A percentile compares a stretch with the other conserved stretches of the same genome.
phyloP scores from a whole-genome alignment of 192 early-diverging fungal genomes.

The Thamnidium elegans region DNA sequence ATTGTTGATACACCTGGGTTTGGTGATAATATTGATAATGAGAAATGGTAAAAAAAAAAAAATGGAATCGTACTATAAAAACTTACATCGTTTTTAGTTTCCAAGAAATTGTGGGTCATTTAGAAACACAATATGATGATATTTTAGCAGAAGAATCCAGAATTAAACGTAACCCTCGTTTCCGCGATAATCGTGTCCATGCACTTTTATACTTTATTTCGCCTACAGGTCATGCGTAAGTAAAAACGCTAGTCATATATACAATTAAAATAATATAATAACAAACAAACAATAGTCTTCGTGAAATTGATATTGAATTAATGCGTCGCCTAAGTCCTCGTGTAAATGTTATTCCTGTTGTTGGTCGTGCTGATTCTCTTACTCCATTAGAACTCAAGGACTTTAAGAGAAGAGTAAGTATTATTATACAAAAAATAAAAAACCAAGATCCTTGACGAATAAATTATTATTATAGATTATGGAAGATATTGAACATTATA shows the following conservation, averaged over 20 bases:
- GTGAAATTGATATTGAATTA: slow-evolving; percentile 94
- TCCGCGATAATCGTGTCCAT: slow-evolving; percentile 95
- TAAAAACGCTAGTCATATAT: not conserved
- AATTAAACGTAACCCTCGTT: slow-evolving; percentile 83
- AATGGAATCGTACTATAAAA: not conserved
- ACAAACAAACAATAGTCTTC: slow-evolving; percentile 52
- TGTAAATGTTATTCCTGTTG: slow-evolving; percentile 96
- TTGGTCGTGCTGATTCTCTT: slow-evolving; percentile 91
- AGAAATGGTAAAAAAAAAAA: slow-evolving; percentile 62
- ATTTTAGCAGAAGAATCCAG: slow-evolving; percentile 87
- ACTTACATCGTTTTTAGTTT: slow-evolving; percentile 55
- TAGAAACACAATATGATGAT: slow-evolving; percentile 93
- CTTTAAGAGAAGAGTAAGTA: slow-evolving; percentile 81
- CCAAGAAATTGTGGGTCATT: slow-evolving; percentile 87
- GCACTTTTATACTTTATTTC: slow-evolving; percentile 97
- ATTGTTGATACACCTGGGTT: slow-evolving; percentile 99
- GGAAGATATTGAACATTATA: slow-evolving; percentile 94
- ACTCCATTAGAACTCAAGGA: slow-evolving; percentile 78
- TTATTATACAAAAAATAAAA: no score
- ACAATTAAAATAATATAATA: slow-evolving; percentile 13
- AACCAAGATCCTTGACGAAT: not conserved
- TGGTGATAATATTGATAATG: slow-evolving; percentile 96
- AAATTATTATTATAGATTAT: slow-evolving; percentile 58
- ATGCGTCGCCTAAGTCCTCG: slow-evolving; percentile 87
- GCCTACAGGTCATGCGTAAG: slow-evolving; percentile 89